Conservation (phyloP, 2,329 filamentous ascomycete genomes). For the Fusarium virguliforme region DNA sequence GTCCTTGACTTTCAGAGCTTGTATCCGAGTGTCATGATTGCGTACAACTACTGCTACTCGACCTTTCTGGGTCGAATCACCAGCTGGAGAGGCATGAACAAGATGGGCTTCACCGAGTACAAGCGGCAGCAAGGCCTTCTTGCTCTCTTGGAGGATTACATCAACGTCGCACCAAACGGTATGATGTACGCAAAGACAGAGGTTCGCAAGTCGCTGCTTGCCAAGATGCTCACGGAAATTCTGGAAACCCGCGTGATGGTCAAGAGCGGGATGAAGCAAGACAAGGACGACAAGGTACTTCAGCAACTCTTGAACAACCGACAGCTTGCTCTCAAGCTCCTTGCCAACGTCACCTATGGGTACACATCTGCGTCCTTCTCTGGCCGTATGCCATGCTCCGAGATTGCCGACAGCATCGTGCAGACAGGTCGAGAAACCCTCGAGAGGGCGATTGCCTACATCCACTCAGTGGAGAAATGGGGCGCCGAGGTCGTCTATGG, state of each 20-base stretch:
- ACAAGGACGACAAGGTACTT: constrained; percentile 88
- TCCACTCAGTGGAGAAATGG: constrained; percentile 91
- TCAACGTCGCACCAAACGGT: constrained; percentile 95
- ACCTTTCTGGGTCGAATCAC: constrained; percentile 91
- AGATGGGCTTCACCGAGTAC: constrained; percentile 95
- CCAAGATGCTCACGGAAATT: constrained; percentile 97
- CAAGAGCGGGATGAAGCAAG: constrained; percentile 94
- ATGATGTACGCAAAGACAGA: constrained; percentile 94
- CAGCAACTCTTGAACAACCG: constrained; percentile 93
- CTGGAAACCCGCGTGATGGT: constrained; percentile 98
- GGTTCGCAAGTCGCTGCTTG: constrained; percentile 90
- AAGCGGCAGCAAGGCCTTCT: constrained; percentile 82
- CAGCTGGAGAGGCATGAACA: constrained; percentile 90
- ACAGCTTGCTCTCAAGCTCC: constrained; percentile 92
- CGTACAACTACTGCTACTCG: constrained; percentile 99
- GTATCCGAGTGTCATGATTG: constrained; percentile 98
- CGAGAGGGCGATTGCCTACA: constrained; percentile 92
- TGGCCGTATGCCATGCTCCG: constrained; percentile 96
- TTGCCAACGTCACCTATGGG: constrained; percentile 99
- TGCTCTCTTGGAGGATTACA: constrained; percentile 83
- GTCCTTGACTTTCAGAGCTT: constrained; percentile 97
- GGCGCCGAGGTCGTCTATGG: constrained; percentile 97
- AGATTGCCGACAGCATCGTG: constrained; percentile 98
- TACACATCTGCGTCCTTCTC: constrained; percentile 98
- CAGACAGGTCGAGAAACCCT: constrained; percentile 96